phyloP scores from a whole-genome alignment of 148 eudicot species.

The Selenicereus undatus region DNA sequence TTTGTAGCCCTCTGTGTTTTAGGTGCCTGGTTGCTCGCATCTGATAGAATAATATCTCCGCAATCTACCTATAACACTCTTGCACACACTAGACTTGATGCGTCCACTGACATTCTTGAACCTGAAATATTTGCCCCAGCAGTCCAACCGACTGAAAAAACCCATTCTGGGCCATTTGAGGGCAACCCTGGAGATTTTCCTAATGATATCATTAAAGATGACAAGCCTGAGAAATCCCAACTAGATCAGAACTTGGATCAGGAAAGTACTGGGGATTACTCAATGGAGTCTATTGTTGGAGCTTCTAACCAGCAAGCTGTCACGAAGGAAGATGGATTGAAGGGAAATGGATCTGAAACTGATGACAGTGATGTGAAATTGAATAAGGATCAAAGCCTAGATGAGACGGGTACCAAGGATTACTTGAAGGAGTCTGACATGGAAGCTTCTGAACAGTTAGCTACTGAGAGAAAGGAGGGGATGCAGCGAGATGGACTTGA shows the following conservation, averaged over 20 bases:
- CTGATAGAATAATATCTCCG: conserved; percentile 32
- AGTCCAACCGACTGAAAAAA: conserved; percentile 6
- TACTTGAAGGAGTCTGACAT: background rate
- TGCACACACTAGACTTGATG: conserved; percentile 4
- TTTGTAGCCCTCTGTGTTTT: conserved; percentile 43
- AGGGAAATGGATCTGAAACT: background rate
- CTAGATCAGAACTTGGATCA: conserved; percentile 15
- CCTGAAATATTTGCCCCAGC: conserved; percentile 9
- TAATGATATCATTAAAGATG: conserved; percentile 41
- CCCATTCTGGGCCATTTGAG: conserved; percentile 28
- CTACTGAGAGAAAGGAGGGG: conserved; percentile 1
- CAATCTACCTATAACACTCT: conserved; percentile 24
- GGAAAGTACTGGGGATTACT: background rate
- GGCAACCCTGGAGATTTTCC: conserved; percentile 64
- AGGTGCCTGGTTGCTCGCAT: conserved; percentile 48
- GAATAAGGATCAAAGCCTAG: background rate
- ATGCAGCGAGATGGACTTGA: conserved; percentile 17
- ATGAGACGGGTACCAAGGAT: background rate
- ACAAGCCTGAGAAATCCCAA: conserved; percentile 21
- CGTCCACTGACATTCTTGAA: conserved; percentile 11
- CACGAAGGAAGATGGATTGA: background rate
- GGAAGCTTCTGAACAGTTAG: background rate
- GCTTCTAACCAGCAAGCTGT: background rate
- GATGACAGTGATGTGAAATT: background rate
- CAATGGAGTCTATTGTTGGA: background rate